These are phyloP conservation scores for Vanderwaltozyma polyspora DNA, from an alignment of 805 yeast genomes.

Conservation along the genomic window DNA sequence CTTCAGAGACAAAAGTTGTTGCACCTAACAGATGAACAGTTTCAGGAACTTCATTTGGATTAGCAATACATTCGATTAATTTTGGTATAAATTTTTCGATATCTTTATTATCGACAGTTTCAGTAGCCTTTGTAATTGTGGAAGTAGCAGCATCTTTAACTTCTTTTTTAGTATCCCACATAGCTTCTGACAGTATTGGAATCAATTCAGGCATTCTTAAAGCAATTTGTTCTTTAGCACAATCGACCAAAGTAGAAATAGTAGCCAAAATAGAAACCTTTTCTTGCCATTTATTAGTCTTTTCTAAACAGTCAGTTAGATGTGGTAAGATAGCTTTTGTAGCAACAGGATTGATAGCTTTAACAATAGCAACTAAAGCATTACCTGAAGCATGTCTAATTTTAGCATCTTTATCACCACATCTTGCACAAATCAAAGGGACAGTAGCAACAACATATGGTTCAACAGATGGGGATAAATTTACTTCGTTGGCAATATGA, in stretches of 20 bases:
- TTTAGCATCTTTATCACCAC: slow-evolving; percentile 81
- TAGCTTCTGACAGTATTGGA: slow-evolving; percentile 93
- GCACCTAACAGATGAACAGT: slow-evolving; percentile 98
- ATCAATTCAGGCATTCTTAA: slow-evolving; percentile 98
- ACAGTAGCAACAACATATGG: slow-evolving; percentile 77
- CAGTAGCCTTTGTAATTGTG: slow-evolving; percentile 89
- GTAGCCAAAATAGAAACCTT: slow-evolving; percentile 80
- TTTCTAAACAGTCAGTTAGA: slow-evolving; percentile 50
- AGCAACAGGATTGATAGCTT: slow-evolving; percentile 79
- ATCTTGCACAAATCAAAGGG: slow-evolving; percentile 53
- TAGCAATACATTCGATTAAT: slow-evolving; percentile 88
- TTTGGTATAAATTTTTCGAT: slow-evolving; percentile 96
- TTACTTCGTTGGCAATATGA: slow-evolving; percentile 71
- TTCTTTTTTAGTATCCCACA: slow-evolving; percentile 99
- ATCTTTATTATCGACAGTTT: slow-evolving; percentile 97
- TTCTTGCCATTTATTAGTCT: slow-evolving; percentile 91
- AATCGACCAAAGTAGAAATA: slow-evolving; percentile 73
- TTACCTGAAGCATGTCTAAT: slow-evolving; percentile 59
- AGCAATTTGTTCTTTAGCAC: slow-evolving; percentile 89
- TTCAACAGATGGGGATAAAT: slow-evolving; percentile 81
- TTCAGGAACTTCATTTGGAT: slow-evolving; percentile 94
- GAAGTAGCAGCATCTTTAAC: slow-evolving; percentile 91
- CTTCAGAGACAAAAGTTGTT: slow-evolving; percentile 97
- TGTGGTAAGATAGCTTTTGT: slow-evolving; percentile 79
- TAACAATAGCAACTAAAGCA: slow-evolving; percentile 66